Percentiles rank a stretch among this genome's conserved stretches.
phyloP scores from a whole-genome alignment of 371 early-diverging fungal genomes.

The Saksenaea oblongispora region DNA sequence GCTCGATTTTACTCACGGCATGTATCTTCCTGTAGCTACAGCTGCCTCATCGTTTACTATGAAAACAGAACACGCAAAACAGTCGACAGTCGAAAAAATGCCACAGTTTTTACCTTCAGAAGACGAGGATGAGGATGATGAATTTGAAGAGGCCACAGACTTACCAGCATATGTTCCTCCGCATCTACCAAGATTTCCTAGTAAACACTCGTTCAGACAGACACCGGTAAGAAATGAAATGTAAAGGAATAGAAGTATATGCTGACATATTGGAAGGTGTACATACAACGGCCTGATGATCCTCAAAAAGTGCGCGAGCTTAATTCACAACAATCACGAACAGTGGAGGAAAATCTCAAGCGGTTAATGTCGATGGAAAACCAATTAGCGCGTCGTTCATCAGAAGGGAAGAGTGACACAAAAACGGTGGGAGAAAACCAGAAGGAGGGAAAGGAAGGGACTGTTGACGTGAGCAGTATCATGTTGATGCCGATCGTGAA shows the following conservation, averaged over 20 bases:
- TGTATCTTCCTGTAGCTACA: neutral
- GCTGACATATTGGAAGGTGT: slow-evolving; percentile 38
- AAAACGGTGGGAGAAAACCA: neutral
- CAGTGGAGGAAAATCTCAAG: slow-evolving; percentile 64
- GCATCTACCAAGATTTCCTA: slow-evolving; percentile 59
- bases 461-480: slow-evolving; percentile 6
- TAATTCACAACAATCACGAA: slow-evolving; percentile 63
- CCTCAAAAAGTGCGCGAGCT: slow-evolving; percentile 62
- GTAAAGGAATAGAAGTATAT: neutral
- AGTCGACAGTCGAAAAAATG: slow-evolving; percentile 31
- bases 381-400: slow-evolving; percentile 41
- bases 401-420: slow-evolving; percentile 18
- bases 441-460: neutral
- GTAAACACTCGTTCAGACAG: slow-evolving; percentile 61
- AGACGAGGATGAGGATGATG: slow-evolving; percentile 46
- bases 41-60: neutral
- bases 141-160: slow-evolving; percentile 20
- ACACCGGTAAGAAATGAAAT: slow-evolving; percentile 52
- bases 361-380: slow-evolving; percentile 60
- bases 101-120: slow-evolving; percentile 47
- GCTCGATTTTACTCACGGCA: neutral
- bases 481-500: slow-evolving; percentile 53
- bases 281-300: slow-evolving; percentile 59
- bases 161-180: slow-evolving; percentile 52
- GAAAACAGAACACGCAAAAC: slow-evolving; percentile 14